A percentile compares a stretch with the other conserved stretches of the same genome.
Evolutionary conservation across 352 stramenopile genomes (phyloP).

Genomic region (Pythium plurisporium): DNA sequence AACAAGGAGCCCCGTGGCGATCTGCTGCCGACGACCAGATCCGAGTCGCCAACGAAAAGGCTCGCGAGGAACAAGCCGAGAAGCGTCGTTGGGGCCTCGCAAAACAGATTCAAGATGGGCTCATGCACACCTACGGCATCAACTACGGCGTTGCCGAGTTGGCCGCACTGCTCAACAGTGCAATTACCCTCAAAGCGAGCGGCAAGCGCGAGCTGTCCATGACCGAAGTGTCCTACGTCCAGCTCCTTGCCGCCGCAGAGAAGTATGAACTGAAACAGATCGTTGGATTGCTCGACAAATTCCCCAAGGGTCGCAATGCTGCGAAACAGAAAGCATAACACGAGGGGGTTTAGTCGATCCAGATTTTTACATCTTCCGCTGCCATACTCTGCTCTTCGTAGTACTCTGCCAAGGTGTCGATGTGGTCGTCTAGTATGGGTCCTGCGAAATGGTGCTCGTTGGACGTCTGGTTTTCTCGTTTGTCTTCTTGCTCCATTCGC

Average conservation of each 20-base stretch:
- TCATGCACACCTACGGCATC: constrained; percentile 65
- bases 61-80: constrained; percentile 53
- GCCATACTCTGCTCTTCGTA: constrained; percentile 51
- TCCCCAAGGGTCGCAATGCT: constrained; percentile 49
- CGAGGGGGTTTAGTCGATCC: neutral
- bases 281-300: constrained; percentile 56
- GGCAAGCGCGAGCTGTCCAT: constrained; percentile 27
- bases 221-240: constrained; percentile 50
- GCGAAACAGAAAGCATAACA: constrained; percentile 12
- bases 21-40: constrained; percentile 37
- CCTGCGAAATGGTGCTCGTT: constrained; percentile 40
- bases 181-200: constrained; percentile 33
- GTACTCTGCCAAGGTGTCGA: constrained; percentile 46
- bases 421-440: constrained; percentile 36
- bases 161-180: constrained; percentile 54
- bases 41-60: constrained; percentile 33
- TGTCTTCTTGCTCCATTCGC: constrained; percentile 71
- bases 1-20: constrained; percentile 51
- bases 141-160: constrained; percentile 72
- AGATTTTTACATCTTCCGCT: constrained; percentile 40
- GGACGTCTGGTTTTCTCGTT: constrained; percentile 28
- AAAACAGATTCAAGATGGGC: constrained; percentile 67
- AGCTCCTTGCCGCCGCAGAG: constrained; percentile 61
- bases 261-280: constrained; percentile 79
- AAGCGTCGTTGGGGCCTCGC: constrained; percentile 68